phyloP scores from a whole-genome alignment of 2,329 filamentous ascomycete species.

The Alternaria tenuissima region DNA sequence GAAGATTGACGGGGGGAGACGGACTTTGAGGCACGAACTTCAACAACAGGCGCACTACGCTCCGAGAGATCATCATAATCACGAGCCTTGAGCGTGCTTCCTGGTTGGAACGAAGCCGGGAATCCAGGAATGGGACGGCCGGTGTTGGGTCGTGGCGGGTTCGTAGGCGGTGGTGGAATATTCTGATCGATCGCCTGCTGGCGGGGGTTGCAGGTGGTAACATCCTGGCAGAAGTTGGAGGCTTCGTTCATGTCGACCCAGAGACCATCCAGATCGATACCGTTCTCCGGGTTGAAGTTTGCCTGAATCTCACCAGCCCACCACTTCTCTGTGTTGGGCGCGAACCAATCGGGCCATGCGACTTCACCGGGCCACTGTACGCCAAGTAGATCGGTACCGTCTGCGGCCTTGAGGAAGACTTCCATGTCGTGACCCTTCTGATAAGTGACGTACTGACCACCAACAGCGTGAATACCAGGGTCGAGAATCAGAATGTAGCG shows the following conservation, averaged over 20 bases:
- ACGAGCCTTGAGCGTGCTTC: slow-evolving; percentile 14
- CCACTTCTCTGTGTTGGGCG: slow-evolving; percentile 68
- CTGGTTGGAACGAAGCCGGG: slow-evolving; percentile 71
- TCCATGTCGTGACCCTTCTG: slow-evolving; percentile 67
- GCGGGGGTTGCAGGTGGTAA: slow-evolving; percentile 57
- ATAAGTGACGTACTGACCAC: slow-evolving; percentile 63
- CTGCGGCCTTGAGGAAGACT: slow-evolving; percentile 61
- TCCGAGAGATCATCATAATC: background rate
- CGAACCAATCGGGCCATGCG: slow-evolving; percentile 81
- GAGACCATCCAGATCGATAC: slow-evolving; percentile 78
- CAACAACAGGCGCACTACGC: background rate
- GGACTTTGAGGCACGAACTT: background rate
- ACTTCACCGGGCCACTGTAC: slow-evolving; percentile 81
- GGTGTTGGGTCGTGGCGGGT: slow-evolving; percentile 64
- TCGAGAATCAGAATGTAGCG: slow-evolving; percentile 83
- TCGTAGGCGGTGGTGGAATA: slow-evolving; percentile 65
- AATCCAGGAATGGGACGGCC: slow-evolving; percentile 75
- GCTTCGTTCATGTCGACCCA: slow-evolving; percentile 62
- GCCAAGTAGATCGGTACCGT: slow-evolving; percentile 66
- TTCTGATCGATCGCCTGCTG: slow-evolving; percentile 50
- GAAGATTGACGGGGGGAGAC: slow-evolving; percentile 21
- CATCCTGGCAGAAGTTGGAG: slow-evolving; percentile 46
- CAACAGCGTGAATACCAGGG: slow-evolving; percentile 61
- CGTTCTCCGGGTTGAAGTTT: slow-evolving; percentile 70
- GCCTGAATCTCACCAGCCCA: slow-evolving; percentile 73